phyloP scores from a whole-genome alignment of 2,329 filamentous ascomycete species.

The Microcera coccophila region DNA sequence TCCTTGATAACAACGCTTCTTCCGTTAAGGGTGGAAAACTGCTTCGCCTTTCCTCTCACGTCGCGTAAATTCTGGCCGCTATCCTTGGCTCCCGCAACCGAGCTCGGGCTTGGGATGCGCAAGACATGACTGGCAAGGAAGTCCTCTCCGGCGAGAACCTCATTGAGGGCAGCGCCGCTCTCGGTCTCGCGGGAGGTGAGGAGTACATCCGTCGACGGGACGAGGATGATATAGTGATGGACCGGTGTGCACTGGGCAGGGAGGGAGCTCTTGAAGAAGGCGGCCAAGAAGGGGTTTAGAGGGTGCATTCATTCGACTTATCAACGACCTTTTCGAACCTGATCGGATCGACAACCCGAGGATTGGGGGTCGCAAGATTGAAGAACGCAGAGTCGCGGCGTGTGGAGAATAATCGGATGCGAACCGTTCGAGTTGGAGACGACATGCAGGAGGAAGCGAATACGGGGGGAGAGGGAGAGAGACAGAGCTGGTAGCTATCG shows the following conservation, averaged over 20 bases:
- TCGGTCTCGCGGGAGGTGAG: conserved; percentile 85
- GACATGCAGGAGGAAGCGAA: conserved; percentile 22
- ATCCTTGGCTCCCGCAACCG: conserved; percentile 53
- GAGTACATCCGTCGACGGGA: conserved; percentile 88
- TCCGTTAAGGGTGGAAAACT: conserved; percentile 89
- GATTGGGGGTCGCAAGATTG: conserved; percentile 13
- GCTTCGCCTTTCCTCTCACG: conserved; percentile 86
- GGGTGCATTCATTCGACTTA: conserved; percentile 71
- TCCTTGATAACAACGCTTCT: conserved; percentile 94
- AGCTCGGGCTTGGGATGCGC: conserved; percentile 63
- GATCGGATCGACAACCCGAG: conserved; percentile 29
- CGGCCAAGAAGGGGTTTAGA: conserved; percentile 96
- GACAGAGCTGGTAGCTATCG: background rate
- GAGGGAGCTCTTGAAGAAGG: conserved; percentile 96
- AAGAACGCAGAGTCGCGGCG: conserved; percentile 12
- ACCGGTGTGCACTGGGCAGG: conserved; percentile 86
- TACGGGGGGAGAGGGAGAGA: background rate
- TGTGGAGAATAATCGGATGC: conserved; percentile 7
- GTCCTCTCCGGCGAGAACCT: conserved; percentile 85
- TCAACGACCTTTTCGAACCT: conserved; percentile 24
- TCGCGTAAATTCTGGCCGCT: conserved; percentile 67
- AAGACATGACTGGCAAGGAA: conserved; percentile 96
- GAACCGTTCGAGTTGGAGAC: conserved; percentile 17
- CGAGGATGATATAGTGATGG: conserved; percentile 89
- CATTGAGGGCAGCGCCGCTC: conserved; percentile 69